A percentile compares a stretch with the other conserved stretches of the same genome.
Evolutionary conservation across 176 grass and related monocot species (phyloP).

Genomic region (Ampelocalamus luodianensis): DNA sequence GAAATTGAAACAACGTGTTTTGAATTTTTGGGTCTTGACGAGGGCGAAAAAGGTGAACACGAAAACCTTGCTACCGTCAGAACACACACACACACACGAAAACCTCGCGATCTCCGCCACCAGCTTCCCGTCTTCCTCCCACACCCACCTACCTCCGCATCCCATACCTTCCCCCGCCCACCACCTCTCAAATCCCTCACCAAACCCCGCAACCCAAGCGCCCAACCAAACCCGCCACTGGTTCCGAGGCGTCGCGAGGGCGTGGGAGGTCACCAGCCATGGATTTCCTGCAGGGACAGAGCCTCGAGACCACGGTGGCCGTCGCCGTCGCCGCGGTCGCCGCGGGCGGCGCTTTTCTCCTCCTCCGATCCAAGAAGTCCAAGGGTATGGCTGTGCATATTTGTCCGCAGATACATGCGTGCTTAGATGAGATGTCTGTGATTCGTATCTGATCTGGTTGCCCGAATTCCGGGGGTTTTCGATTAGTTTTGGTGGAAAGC

Average conservation of each 20-base stretch:
- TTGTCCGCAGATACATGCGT: neutral
- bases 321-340: constrained; percentile 73
- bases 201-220: neutral
- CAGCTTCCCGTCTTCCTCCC: neutral
- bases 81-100: too few relatives aligned
- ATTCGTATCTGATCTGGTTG: constrained; percentile 39
- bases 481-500: neutral
- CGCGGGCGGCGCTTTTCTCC: constrained; percentile 64
- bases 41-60: too few relatives aligned
- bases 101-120: too few relatives aligned
- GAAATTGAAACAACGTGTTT: too few relatives aligned
- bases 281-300: constrained; percentile 57
- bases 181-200: constrained; percentile 31
- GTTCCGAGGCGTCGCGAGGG: neutral
- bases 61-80: too few relatives aligned
- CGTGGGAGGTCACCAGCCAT: constrained; percentile 37
- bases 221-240: constrained; percentile 27
- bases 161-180: neutral
- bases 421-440: constrained; percentile 4
- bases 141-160: constrained; percentile 28
- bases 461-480: neutral
- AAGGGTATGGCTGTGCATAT: constrained; percentile 53
- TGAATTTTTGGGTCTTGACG: too few relatives aligned
- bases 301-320: constrained; percentile 52
- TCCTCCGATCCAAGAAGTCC: constrained; percentile 68